Conservation (phyloP, 2,329 filamentous ascomycete genomes). For the Xylariomycetidae sp. region DNA sequence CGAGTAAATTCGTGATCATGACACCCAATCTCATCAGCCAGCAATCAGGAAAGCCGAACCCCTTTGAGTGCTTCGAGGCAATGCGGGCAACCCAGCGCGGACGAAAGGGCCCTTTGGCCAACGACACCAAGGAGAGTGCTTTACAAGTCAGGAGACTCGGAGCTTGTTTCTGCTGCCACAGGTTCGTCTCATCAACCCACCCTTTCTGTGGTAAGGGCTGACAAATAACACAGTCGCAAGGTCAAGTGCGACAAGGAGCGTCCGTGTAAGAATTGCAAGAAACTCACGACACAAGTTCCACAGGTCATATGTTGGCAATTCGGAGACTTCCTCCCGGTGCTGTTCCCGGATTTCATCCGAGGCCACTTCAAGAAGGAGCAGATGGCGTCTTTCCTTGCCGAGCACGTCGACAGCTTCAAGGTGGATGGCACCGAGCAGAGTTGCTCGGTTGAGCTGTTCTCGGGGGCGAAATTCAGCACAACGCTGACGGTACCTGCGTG, state of each 20-base stretch:
- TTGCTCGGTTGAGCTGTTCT: conserved; percentile 43
- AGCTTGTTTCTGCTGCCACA: conserved; percentile 54
- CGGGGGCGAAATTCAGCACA: conserved; percentile 37
- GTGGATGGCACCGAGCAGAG: conserved; percentile 34
- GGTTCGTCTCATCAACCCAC: conserved; percentile 10
- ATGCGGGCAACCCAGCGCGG: conserved; percentile 48
- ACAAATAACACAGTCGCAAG: conserved; percentile 37
- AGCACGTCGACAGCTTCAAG: conserved; percentile 42
- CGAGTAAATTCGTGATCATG: conserved; percentile 48
- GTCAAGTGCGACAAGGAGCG: conserved; percentile 51
- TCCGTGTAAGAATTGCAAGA: conserved; percentile 51
- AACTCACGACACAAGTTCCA: conserved; percentile 43
- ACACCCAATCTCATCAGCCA: conserved; percentile 48
- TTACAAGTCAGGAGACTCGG: conserved; percentile 47
- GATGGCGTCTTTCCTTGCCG: conserved; percentile 40
- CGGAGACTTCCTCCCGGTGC: conserved; percentile 43
- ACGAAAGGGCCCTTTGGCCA: conserved; percentile 49
- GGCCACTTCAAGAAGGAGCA: conserved; percentile 44
- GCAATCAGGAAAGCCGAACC: conserved; percentile 43
- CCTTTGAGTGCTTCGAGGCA: conserved; percentile 50
- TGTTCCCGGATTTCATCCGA: conserved; percentile 49
- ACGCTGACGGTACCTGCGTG: conserved; percentile 43
- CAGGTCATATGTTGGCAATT: conserved; percentile 56
- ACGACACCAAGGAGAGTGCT: conserved; percentile 48
- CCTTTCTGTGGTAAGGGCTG: conserved; percentile 1